phyloP scores from a whole-genome alignment of 1,284 basidiomycete genomes.

The Afroboletus lepidellus region DNA sequence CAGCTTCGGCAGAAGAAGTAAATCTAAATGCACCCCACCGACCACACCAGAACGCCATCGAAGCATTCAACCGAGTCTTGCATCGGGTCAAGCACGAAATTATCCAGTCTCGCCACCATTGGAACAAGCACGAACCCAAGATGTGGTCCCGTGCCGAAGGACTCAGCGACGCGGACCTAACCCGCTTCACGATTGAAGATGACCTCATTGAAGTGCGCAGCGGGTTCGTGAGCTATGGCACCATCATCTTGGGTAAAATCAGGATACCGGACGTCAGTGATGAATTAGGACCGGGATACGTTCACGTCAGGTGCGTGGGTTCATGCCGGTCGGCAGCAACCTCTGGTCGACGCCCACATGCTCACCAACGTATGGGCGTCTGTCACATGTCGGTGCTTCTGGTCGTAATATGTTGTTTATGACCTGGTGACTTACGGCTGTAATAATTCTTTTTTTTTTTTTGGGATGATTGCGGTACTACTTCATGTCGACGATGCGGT shows the following conservation, averaged over 20 bases:
- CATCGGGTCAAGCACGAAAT: slow-evolving; percentile 61
- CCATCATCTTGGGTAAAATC: slow-evolving; percentile 74
- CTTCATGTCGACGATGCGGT: not conserved
- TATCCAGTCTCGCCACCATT: slow-evolving; percentile 59
- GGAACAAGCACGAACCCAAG: slow-evolving; percentile 69
- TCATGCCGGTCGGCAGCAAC: not conserved
- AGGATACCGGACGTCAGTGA: slow-evolving; percentile 65
- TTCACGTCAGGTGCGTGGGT: slow-evolving; percentile 65
- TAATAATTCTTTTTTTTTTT: slow-evolving; percentile 3
- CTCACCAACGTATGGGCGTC: slow-evolving; percentile 3
- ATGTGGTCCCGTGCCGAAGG: slow-evolving; percentile 66
- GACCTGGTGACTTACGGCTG: slow-evolving; percentile 11
- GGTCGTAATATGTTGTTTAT: slow-evolving; percentile 9
- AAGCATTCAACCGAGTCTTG: slow-evolving; percentile 58
- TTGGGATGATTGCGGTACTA: slow-evolving; percentile 2
- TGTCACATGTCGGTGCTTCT: slow-evolving; percentile 3
- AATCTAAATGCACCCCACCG: slow-evolving; percentile 55
- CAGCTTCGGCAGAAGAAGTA: slow-evolving; percentile 59
- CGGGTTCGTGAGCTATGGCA: slow-evolving; percentile 56
- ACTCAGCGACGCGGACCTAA: slow-evolving; percentile 52
- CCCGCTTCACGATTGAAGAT: slow-evolving; percentile 49
- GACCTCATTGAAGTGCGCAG: slow-evolving; percentile 59
- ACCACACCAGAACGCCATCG: slow-evolving; percentile 56
- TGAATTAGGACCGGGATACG: slow-evolving; percentile 58
- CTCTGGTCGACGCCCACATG: slow-evolving; percentile 1